Base-by-base conservation (phyloP, 371 early-diverging fungal species). In the Mortierella sp. region DNA sequence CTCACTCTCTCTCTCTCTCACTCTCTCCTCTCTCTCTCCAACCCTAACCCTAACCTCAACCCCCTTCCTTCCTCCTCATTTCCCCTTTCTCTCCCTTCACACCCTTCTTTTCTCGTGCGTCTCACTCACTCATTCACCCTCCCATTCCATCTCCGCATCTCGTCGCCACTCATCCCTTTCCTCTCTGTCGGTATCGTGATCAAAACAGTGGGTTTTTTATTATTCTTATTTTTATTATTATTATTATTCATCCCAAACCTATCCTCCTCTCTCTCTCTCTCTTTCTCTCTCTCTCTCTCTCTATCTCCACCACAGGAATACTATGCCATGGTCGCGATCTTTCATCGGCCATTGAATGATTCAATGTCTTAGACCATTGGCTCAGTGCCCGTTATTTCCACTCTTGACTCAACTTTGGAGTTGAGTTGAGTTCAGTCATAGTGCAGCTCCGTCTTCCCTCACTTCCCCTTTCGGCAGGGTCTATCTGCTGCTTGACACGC, bases 201-300 rank as follows among this genome's bases (percentile, higher is more conserved):
- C n/a, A n/a, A n/a, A n/a, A n/a, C n/a, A n/a, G n/a, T n/a, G n/a
- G n/a, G n/a, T n/a, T n/a, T n/a, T n/a, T n/a, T n/a, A n/a, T n/a
- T n/a, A n/a, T n/a, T 45, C 18, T 58, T 37, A 43, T 26, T 57
- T 44, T 3, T 9, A n/a, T 45, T 56, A 23, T 21, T 28, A 30
- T 48, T 47, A 19, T 50, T 50, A 19, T 21, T 26, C 19, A 4
- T 50, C 1, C 23, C 50, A 9, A 0, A 16, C 50, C 48, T 45
- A 14, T 50, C 30, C 58, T 58, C 46, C 66, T 50, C 44, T 58
- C 21, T 26, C 46, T 26, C 37, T 37, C 58, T 19, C 44, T 58
- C 44, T 16, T 21, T 37, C 44, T 1, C 16, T 28, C 25, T 44
- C 47, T 2, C 16, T 9, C 21, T 11, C 30, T 30, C 18, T 28